A percentile compares a stretch with the other conserved stretches of the same genome.
phyloP scores from a whole-genome alignment of 768 basidiomycete species.

The Suillus americanus region DNA sequence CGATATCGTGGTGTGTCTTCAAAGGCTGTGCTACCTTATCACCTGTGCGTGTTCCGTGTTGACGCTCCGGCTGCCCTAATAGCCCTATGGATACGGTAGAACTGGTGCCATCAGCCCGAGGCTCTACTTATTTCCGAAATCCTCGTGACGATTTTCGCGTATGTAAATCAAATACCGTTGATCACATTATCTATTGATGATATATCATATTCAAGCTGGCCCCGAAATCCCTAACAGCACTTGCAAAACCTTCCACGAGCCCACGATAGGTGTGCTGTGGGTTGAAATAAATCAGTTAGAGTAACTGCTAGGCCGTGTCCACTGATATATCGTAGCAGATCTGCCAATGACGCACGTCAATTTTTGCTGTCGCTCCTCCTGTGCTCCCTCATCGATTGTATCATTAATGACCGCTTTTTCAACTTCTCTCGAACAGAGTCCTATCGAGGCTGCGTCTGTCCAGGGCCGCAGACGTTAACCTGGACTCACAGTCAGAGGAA shows the following conservation, averaged over 20 bases:
- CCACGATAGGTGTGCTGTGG: neutral
- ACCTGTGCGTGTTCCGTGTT: neutral
- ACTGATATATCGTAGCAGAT: neutral
- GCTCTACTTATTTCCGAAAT: neutral
- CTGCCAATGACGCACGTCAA: neutral
- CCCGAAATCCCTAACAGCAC: neutral
- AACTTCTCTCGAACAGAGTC: neutral
- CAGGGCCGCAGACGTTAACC: neutral
- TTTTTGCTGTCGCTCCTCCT: neutral
- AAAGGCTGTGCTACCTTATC: neutral
- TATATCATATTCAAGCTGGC: too few species aligned
- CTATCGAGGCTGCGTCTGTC: neutral
- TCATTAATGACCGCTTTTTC: neutral
- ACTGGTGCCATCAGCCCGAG: neutral
- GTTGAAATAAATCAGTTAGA: neutral
- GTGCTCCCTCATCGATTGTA: neutral
- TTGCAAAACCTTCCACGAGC: neutral
- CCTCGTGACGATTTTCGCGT: neutral
- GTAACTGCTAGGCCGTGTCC: neutral
- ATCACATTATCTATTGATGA: neutral
- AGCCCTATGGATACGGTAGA: neutral
- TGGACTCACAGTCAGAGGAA: constrained; percentile 11
- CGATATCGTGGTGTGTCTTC: neutral
- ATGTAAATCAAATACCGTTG: neutral
- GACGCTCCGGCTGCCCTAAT: neutral